These are phyloP conservation scores for Tricladium varicosporioides DNA, from an alignment of 2,329 filamentous ascomycete species.

Conservation along the genomic window DNA sequence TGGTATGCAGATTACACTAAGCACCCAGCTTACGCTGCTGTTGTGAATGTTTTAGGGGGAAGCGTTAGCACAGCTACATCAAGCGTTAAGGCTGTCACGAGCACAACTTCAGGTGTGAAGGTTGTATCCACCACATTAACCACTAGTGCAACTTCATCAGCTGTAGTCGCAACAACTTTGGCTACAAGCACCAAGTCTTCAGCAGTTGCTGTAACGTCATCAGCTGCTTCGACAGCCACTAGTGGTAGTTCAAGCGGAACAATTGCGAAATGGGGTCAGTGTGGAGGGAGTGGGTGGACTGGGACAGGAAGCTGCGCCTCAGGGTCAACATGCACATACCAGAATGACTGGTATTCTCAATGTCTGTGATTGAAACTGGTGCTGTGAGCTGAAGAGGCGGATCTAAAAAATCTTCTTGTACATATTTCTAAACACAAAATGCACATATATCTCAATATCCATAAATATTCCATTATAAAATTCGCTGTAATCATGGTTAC, in stretches of 20 bases:
- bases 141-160: background rate
- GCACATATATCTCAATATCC: background rate
- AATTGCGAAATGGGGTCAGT: conserved; percentile 25
- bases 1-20: conserved; percentile 43
- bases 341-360: conserved; percentile 20
- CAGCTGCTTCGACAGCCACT: conserved; percentile 8
- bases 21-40: conserved; percentile 43
- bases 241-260: background rate
- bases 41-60: conserved; percentile 34
- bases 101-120: background rate
- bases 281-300: conserved; percentile 20
- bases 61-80: background rate
- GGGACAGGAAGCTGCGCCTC: conserved; percentile 20
- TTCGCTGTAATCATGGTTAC: too few species aligned
- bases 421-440: background rate
- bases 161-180: background rate
- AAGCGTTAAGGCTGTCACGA: background rate
- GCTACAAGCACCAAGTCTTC: background rate
- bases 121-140: background rate
- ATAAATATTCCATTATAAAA: too few species aligned
- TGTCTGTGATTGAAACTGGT: conserved; percentile 3
- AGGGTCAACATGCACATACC: conserved; percentile 21
- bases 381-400: background rate
- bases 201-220: background rate
- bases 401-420: background rate